A percentile compares a stretch with the other conserved stretches of the same genome.
Conservation (phyloP, 1,284 basidiomycete species). For the Puccinia horiana region DNA sequence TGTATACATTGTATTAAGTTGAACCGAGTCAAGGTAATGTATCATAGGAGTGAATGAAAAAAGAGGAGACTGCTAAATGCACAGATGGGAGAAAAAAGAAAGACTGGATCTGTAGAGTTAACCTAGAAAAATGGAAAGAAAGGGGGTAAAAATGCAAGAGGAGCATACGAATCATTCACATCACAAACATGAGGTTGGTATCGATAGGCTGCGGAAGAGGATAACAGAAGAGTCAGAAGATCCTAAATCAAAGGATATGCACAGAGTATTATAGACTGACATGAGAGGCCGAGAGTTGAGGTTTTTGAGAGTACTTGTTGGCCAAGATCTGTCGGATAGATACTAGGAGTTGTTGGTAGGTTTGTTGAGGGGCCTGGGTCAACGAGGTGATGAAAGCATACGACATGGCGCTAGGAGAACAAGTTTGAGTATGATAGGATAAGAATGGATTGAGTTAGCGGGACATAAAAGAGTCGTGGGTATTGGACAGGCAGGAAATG, state of each 20-base stretch:
- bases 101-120: background rate
- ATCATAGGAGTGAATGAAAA: too few relatives aligned
- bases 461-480: background rate
- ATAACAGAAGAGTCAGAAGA: background rate
- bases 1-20: too few relatives aligned
- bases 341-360: conserved; percentile 75
- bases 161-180: conserved; percentile 3
- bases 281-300: conserved; percentile 64
- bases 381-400: conserved; percentile 51
- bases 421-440: background rate
- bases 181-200: conserved; percentile 48
- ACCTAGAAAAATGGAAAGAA: background rate
- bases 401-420: conserved; percentile 41
- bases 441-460: background rate
- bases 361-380: conserved; percentile 71
- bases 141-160: background rate
- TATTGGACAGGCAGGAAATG: background rate
- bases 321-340: conserved; percentile 65
- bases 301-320: conserved; percentile 79
- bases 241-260: background rate
- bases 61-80: background rate
- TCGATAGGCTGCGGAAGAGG: conserved; percentile 31
- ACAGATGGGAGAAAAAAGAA: background rate
- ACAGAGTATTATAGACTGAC: background rate
- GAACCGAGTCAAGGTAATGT: too few relatives aligned